Evolutionary conservation across 75 land plant genomes (phyloP), one percentile per base, ranked within the genome.

Genomic region (Cupressus sempervirens): DNA sequence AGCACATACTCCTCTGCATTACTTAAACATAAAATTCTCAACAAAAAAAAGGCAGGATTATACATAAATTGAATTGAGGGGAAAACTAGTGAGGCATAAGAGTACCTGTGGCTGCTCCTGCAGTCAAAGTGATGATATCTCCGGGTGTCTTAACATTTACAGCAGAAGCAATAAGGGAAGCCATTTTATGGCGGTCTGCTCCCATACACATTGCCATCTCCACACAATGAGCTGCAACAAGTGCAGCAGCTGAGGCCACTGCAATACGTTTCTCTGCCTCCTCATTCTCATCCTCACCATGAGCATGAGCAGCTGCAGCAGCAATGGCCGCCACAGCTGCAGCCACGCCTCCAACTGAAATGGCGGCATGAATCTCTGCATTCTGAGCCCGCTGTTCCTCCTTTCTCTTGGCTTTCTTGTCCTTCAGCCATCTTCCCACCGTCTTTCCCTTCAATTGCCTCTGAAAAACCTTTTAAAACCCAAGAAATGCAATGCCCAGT

Each of bases 321-420:
- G 99, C 94, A n/a, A 97, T 87, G 3, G 99, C 99, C 4, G 99
- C 99, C 54, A 97, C 88, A 0, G 99, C 99, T 7, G 99, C 92
- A 13, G 99, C 99, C 23, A 97, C 97, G 0, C 95, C 99, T n/a
- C 96, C 99, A 12, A 95, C 96, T 1, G 96, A 92, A 15, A 95
- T 87, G 46, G 99, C 98, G 0, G 99, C 99, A 83, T 97, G 98
- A 4, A 97, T 91, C 86, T 97, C 96, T 3, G 99, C 97, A 77
- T 95, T 97, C 18, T 95, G 99, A 38, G 93, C 91, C 3, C 99
- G 88, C 2, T 87, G 84, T 45, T 92, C 93, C 84, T 97, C 99
- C 81, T 97, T 97, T 90, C 93, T 95, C 87, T 85, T 90, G 87
- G 89, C 97, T 84, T 84, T 91, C 85, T 94, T 80, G 83, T 97